Conservation (phyloP, 495 filamentous ascomycete species). For the Aspergillus panamensis region DNA sequence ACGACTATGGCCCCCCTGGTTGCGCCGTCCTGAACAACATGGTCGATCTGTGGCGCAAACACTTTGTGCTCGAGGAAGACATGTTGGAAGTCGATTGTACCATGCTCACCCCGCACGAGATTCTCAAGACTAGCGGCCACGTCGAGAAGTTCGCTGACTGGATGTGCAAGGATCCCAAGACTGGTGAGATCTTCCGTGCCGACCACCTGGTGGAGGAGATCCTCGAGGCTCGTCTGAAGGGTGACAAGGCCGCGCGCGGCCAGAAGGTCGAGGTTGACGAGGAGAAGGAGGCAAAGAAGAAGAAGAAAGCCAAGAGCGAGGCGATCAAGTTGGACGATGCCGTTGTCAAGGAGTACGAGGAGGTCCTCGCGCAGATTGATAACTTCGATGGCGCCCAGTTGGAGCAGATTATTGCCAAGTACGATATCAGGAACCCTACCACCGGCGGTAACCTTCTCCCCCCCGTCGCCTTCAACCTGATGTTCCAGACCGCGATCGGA, state of each 20-base stretch:
- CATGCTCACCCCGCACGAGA: conserved; percentile 80
- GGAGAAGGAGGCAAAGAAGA: conserved; percentile 61
- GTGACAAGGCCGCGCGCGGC: conserved; percentile 73
- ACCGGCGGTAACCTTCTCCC: conserved; percentile 58
- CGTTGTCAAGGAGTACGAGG: conserved; percentile 63
- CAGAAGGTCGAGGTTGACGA: conserved; percentile 65
- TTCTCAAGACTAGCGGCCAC: conserved; percentile 94
- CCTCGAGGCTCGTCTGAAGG: conserved; percentile 76
- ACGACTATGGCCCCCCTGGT: conserved; percentile 81
- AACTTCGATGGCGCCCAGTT: conserved; percentile 66
- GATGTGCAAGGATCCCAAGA: conserved; percentile 99
- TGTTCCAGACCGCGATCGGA: conserved; percentile 71
- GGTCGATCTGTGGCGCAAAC: conserved; percentile 88
- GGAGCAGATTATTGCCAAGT: conserved; percentile 58
- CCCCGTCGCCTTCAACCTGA: conserved; percentile 68
- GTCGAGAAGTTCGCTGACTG: conserved; percentile 98
- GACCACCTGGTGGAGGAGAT: conserved; percentile 96
- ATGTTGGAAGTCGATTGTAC: conserved; percentile 89
- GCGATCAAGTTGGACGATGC: conserved; percentile 62
- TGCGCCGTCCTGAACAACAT: conserved; percentile 80
- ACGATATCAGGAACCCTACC: conserved; percentile 62
- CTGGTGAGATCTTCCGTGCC: conserved; percentile 91
- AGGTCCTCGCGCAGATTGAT: conserved; percentile 67
- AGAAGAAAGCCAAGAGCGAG: conserved; percentile 58
- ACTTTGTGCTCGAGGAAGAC: conserved; percentile 84